A percentile compares a stretch with the other conserved stretches of the same genome.
phyloP scores from a whole-genome alignment of 805 yeast genomes.

The Suhomyces prunicola region DNA sequence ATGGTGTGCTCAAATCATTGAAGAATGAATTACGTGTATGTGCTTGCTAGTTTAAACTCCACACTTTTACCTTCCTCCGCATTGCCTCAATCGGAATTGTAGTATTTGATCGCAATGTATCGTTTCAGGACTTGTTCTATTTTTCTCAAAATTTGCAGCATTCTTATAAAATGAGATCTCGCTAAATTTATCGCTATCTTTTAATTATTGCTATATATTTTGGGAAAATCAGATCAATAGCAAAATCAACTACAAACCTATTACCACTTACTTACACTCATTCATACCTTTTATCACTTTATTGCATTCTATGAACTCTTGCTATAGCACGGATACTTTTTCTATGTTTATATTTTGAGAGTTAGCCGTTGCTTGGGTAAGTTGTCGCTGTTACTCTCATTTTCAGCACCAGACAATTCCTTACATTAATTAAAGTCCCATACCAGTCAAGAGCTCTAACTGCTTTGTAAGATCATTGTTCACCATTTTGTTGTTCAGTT shows the following conservation, averaged over 20 bases:
- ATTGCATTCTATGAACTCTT: background rate
- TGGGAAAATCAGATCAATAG: background rate
- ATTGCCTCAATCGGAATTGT: too few species aligned
- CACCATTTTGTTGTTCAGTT: constrained; percentile 26
- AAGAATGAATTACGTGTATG: background rate
- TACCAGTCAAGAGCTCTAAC: constrained; percentile 46
- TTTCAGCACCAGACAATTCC: background rate
- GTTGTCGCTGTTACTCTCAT: too few species aligned
- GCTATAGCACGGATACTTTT: background rate
- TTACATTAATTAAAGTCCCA: constrained; percentile 17
- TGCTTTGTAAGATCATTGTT: constrained; percentile 45
- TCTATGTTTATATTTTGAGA: too few species aligned
- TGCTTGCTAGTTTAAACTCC: background rate
- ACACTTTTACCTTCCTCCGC: too few species aligned
- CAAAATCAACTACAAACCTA: background rate
- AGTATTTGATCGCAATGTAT: too few species aligned
- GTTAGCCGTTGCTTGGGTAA: too few species aligned
- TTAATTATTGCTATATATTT: background rate
- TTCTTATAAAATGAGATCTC: background rate
- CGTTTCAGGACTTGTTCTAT: background rate
- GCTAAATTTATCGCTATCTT: background rate
- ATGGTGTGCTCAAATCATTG: background rate
- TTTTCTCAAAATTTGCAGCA: background rate
- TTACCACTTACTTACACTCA: background rate
- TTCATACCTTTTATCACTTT: background rate